A percentile compares a stretch with the other conserved stretches of the same genome.
Conservation (phyloP, 164 flowering plant genomes). For the Berberis thunbergii region DNA sequence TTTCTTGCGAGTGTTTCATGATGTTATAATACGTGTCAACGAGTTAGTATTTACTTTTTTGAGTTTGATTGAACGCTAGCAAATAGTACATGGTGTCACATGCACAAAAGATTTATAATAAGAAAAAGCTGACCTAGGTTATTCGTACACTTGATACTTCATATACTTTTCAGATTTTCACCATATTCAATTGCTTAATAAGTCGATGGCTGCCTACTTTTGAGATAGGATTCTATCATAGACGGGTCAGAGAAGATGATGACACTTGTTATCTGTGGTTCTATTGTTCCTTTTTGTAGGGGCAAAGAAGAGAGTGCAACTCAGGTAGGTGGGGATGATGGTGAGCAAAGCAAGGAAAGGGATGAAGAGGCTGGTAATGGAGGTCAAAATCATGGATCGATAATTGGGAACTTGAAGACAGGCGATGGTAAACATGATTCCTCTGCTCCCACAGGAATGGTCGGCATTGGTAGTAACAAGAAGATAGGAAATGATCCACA, state of each 20-base stretch:
- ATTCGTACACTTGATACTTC: too few species aligned
- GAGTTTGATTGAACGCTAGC: too few species aligned
- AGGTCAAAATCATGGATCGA: constrained; percentile 15
- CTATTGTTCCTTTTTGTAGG: constrained; percentile 18
- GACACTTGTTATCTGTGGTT: not conserved
- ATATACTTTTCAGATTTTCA: too few species aligned
- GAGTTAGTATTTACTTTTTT: not conserved
- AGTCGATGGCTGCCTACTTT: too few species aligned
- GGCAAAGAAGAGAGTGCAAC: constrained; percentile 36
- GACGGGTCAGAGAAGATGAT: not conserved
- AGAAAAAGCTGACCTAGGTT: too few species aligned
- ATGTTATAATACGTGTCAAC: not conserved
- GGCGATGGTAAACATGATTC: constrained; percentile 22
- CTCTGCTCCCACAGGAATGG: constrained; percentile 12
- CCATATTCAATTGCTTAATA: too few species aligned
- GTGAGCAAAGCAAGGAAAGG: constrained; percentile 21
- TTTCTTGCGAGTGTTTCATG: not conserved
- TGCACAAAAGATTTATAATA: too few species aligned
- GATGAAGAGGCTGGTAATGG: constrained; percentile 40
- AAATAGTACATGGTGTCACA: too few species aligned
- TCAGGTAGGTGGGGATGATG: constrained; percentile 32
- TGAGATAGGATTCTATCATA: not conserved
- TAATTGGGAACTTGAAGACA: constrained; percentile 18
- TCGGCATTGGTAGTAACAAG: constrained; percentile 6
- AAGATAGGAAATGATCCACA: constrained; percentile 9